A percentile compares a stretch with the other conserved stretches of the same genome.
Conservation (phyloP, 805 yeast genomes). For the Teunomyces stri region DNA sequence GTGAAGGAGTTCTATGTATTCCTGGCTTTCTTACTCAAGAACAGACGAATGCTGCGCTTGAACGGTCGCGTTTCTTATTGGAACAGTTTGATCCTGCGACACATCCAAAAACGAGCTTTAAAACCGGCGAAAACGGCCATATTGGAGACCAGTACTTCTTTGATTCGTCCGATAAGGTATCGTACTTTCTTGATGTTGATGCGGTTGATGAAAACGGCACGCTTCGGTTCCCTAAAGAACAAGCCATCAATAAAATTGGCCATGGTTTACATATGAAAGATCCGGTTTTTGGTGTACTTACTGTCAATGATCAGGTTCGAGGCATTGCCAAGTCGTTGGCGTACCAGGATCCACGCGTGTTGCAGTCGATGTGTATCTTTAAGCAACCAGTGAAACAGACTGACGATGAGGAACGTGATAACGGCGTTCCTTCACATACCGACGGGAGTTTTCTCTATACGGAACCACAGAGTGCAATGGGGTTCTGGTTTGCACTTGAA, state of each 20-base stretch:
- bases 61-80: conserved; percentile 45
- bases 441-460: conserved; percentile 75
- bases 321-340: conserved; percentile 52
- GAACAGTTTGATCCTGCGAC: conserved; percentile 46
- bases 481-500: conserved; percentile 81
- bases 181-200: conserved; percentile 68
- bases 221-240: conserved; percentile 49
- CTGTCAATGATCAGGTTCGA: conserved; percentile 50
- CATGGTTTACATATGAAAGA: conserved; percentile 69
- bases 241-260: conserved; percentile 73
- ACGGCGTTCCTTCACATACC: conserved; percentile 73
- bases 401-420: conserved; percentile 29
- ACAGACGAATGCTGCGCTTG: conserved; percentile 40
- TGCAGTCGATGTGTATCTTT: conserved; percentile 77
- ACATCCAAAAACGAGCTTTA: conserved; percentile 72
- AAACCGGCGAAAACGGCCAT: conserved; percentile 57
- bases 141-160: conserved; percentile 74
- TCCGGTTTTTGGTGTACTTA: conserved; percentile 45
- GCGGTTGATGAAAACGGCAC: conserved; percentile 58
- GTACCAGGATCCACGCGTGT: conserved; percentile 63
- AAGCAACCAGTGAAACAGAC: conserved; percentile 53
- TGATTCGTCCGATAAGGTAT: conserved; percentile 64
- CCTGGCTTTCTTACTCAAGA: conserved; percentile 49
- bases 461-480: conserved; percentile 66
- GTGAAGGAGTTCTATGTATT: conserved; percentile 62